Evolutionary conservation across 108 stramenopile genomes (phyloP).

Genomic region (Cyclotella atomus): DNA sequence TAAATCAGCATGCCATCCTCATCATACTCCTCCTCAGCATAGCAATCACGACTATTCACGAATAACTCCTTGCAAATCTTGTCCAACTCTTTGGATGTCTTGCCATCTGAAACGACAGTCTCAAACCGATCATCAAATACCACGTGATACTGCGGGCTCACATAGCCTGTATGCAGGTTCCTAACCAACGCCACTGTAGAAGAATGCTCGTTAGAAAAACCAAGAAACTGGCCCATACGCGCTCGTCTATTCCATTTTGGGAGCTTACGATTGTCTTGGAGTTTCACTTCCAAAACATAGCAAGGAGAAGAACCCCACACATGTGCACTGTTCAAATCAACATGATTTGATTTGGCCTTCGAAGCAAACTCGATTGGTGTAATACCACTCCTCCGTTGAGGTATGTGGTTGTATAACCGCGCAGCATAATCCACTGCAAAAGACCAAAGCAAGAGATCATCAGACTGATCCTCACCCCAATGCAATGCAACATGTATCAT

Average conservation of each 20-base stretch:
- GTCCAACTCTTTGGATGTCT: not conserved
- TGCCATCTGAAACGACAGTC: conserved; percentile 17
- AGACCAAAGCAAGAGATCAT: conserved; percentile 18
- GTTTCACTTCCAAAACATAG: conserved; percentile 18
- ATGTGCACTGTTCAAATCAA: conserved; percentile 19
- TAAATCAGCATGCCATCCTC: conserved; percentile 7
- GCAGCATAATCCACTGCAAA: conserved; percentile 32
- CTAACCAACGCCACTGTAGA: conserved; percentile 15
- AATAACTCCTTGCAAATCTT: conserved; percentile 8
- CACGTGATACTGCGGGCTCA: conserved; percentile 23
- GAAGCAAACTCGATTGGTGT: conserved; percentile 27
- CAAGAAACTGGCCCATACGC: conserved; percentile 24
- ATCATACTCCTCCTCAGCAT: conserved; percentile 23
- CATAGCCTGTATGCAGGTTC: not conserved
- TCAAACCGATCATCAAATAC: conserved; percentile 33
- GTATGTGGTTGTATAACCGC: conserved; percentile 25
- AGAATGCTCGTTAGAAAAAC: conserved; percentile 18
- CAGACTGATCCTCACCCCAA: conserved; percentile 21
- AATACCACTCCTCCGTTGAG: conserved; percentile 11
- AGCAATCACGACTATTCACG: not conserved
- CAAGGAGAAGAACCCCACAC: conserved; percentile 40
- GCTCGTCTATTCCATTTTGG: conserved; percentile 23
- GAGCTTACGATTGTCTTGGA: conserved; percentile 16
- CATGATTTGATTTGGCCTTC: conserved; percentile 8
- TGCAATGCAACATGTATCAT: conserved; percentile 51